Base-by-base conservation (phyloP, 2,329 filamentous ascomycete species). In the Aspergillus flavus region DNA sequence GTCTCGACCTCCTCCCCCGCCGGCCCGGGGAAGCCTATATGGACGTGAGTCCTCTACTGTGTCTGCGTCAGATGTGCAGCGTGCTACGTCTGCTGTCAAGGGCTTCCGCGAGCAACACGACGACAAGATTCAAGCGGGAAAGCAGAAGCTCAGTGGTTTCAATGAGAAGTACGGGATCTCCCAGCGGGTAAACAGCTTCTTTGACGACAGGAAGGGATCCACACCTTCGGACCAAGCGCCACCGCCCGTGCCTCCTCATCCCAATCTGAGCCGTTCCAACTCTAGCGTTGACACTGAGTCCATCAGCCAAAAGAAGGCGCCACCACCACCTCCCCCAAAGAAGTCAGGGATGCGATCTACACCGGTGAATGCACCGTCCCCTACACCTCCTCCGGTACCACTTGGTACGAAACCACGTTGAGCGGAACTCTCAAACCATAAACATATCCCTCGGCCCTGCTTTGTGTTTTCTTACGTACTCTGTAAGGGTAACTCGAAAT, bases 81-180 rank as follows among this genome's bases (percentile, higher is more conserved):
- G 63, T 78, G 82, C 87, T 16, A 89, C 86, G 1, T 81, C 82
- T 32, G 90, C 87, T 43, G 85, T 85, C 45, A 89, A 87, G 64
- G 84, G 90, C 71, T 91, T 93, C 75, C 87, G 88, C 16, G 86
- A 91, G 72, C 80, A 89, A 32, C 89, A 92, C 69, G 86, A 88
- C 4, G 89, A 89, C n/a, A 87, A 92, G 71, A 85, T 91, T 4
- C 84, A 86, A 1, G 79, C 86, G 1, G 89, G 89, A 0, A 82
- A 84, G 70, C 80, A 83, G 71, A 83, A 81, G 23, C 86, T 88
- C 4, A 86, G 84, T 64, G 81, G 78, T 1, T 67, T 71, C 23
- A 70, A 69, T 56, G 60, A 71, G 65, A 67, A 69, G 58, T 68
- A 68, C 50, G 63, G 68, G 23, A 87, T 88, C 57, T 75, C 79